phyloP scores from a whole-genome alignment of 2,329 filamentous ascomycete genomes.

The Aspergillus thermomutatus region DNA sequence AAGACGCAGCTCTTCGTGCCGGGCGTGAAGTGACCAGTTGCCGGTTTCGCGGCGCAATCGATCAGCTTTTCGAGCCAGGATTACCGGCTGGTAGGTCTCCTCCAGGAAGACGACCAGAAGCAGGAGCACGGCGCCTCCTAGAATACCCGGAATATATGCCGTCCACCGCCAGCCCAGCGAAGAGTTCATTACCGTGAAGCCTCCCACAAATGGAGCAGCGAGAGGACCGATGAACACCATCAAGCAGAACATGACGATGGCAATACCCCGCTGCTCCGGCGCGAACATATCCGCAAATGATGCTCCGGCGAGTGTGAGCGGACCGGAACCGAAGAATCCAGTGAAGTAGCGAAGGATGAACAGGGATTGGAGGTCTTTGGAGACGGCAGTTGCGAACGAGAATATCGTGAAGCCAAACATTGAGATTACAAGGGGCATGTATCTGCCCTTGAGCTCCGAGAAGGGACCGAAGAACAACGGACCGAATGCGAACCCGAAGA shows the following conservation, averaged over 20 bases:
- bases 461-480: conserved; percentile 7
- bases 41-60: conserved; percentile 32
- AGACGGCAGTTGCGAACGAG: conserved; percentile 41
- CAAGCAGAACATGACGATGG: conserved; percentile 36
- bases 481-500: not conserved
- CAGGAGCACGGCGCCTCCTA: conserved; percentile 20
- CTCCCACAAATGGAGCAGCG: conserved; percentile 39
- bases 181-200: conserved; percentile 28
- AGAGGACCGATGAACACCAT: conserved; percentile 38
- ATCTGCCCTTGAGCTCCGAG: conserved; percentile 37
- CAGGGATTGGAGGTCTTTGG: conserved; percentile 31
- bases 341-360: conserved; percentile 42
- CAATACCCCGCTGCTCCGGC: conserved; percentile 10
- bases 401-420: conserved; percentile 41
- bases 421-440: conserved; percentile 37
- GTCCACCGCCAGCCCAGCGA: conserved; percentile 42
- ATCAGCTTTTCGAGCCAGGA: conserved; percentile 33
- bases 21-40: conserved; percentile 34
- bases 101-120: conserved; percentile 22
- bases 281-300: conserved; percentile 28
- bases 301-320: conserved; percentile 36
- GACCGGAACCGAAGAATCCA: conserved; percentile 40
- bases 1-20: not conserved
- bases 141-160: conserved; percentile 39
- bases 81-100: conserved; percentile 35